Percentiles rank a stretch among this genome's conserved stretches.
phyloP scores from a whole-genome alignment of 73 alveolate genomes.

The Symbiodinium pilosum region DNA sequence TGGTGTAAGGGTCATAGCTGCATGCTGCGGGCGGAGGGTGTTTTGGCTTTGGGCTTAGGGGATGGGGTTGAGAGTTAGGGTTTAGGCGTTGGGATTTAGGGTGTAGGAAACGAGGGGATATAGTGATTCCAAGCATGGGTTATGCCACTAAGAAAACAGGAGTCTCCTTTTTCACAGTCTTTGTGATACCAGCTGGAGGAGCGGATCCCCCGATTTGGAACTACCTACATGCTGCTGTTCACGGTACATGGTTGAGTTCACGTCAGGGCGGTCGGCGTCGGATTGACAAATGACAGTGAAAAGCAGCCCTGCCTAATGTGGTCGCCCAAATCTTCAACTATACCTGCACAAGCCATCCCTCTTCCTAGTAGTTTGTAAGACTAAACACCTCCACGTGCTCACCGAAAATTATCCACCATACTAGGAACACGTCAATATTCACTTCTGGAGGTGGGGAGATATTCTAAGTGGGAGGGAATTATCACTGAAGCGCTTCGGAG shows the following conservation, averaged over 20 bases:
- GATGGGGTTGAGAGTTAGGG: neutral
- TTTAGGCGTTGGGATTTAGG: neutral
- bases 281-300: too few species aligned
- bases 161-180: neutral
- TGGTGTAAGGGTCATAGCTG: neutral
- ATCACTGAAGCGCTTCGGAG: neutral
- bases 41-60: neutral
- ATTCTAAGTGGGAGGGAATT: neutral
- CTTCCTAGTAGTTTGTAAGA: too few species aligned
- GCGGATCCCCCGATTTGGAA: neutral
- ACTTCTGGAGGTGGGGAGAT: neutral
- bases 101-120: neutral
- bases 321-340: too few species aligned
- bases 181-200: neutral
- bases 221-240: neutral
- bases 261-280: too few species aligned
- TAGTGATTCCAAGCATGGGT: too few species aligned
- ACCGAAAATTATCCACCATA: neutral
- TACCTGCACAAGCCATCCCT: too few species aligned
- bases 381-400: too few species aligned
- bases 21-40: neutral
- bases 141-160: too few species aligned
- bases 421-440: neutral
- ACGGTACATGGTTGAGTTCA: neutral
- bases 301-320: too few species aligned